Conservation (phyloP, 2,329 filamentous ascomycete genomes). For the Claviceps monticola region DNA sequence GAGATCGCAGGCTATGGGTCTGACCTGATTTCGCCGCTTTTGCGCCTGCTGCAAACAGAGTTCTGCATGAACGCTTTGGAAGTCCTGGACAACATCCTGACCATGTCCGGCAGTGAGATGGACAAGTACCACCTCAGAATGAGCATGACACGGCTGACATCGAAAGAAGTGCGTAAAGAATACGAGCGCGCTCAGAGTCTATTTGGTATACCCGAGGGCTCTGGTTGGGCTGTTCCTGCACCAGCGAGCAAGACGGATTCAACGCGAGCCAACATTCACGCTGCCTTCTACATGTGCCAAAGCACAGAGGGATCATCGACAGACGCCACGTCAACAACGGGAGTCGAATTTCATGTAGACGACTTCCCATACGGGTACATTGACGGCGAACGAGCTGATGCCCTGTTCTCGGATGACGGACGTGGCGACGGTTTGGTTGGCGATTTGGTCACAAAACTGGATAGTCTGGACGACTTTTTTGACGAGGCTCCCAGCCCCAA, state of each 20-base stretch:
- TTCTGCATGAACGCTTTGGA: conserved; percentile 85
- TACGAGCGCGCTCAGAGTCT: conserved; percentile 89
- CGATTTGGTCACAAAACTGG: conserved; percentile 68
- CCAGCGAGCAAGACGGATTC: conserved; percentile 79
- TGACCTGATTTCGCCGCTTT: conserved; percentile 83
- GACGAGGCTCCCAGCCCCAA: conserved; percentile 53
- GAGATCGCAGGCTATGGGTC: conserved; percentile 85
- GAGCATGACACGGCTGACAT: conserved; percentile 91
- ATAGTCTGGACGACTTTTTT: conserved; percentile 72
- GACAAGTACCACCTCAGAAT: conserved; percentile 91
- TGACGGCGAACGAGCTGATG: conserved; percentile 64
- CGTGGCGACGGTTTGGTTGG: conserved; percentile 54
- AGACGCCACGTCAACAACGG: conserved; percentile 58
- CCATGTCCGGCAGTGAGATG: conserved; percentile 80
- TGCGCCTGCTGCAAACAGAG: conserved; percentile 81
- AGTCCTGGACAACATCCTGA: conserved; percentile 90
- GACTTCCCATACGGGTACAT: conserved; percentile 78
- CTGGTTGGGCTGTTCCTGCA: conserved; percentile 90
- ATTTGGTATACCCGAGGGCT: conserved; percentile 91
- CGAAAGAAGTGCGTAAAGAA: conserved; percentile 76
- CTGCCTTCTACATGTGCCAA: conserved; percentile 88
- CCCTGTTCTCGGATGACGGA: conserved; percentile 81
- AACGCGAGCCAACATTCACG: conserved; percentile 85
- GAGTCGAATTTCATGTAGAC: conserved; percentile 85
- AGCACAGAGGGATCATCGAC: conserved; percentile 44